A percentile compares a stretch with the other conserved stretches of the same genome.
Evolutionary conservation across 371 early-diverging fungal genomes (phyloP).

Genomic region (Mucor piriformis): DNA sequence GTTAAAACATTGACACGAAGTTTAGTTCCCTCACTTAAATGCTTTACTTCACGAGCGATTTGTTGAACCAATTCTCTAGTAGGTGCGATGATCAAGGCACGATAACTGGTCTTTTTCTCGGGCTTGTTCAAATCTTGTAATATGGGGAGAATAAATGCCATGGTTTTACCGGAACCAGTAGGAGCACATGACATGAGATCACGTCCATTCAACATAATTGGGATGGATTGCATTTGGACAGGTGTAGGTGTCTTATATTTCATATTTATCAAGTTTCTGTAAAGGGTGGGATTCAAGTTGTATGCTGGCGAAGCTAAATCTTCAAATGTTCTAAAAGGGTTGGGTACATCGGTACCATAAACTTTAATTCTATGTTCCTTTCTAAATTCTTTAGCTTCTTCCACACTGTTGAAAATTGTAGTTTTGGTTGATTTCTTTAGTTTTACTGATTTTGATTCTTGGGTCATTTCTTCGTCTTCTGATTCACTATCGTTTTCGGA

Average conservation of each 20-base stretch:
- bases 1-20: conserved; percentile 81
- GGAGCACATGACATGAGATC: conserved; percentile 94
- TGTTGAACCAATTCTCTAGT: conserved; percentile 98
- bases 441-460: not conserved
- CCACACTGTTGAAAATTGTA: conserved; percentile 29
- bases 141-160: conserved; percentile 94
- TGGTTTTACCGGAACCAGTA: conserved; percentile 99
- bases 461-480: not conserved
- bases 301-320: conserved; percentile 76
- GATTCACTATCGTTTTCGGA: not conserved
- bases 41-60: conserved; percentile 80
- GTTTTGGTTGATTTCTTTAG: not conserved
- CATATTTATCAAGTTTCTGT: conserved; percentile 62
- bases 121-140: conserved; percentile 80
- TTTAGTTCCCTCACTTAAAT: conserved; percentile 69
- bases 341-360: conserved; percentile 85
- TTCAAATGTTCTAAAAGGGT: conserved; percentile 80
- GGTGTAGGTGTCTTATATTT: conserved; percentile 92
- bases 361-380: conserved; percentile 79
- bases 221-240: conserved; percentile 94
- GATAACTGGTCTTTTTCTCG: conserved; percentile 70
- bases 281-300: conserved; percentile 66
- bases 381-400: conserved; percentile 56
- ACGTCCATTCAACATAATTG: conserved; percentile 79
- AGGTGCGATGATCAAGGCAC: conserved; percentile 94